Evolutionary conservation across 2,329 filamentous ascomycete species (phyloP), one percentile per base, ranked within the genome.

Genomic region (Penicillium sp.): DNA sequence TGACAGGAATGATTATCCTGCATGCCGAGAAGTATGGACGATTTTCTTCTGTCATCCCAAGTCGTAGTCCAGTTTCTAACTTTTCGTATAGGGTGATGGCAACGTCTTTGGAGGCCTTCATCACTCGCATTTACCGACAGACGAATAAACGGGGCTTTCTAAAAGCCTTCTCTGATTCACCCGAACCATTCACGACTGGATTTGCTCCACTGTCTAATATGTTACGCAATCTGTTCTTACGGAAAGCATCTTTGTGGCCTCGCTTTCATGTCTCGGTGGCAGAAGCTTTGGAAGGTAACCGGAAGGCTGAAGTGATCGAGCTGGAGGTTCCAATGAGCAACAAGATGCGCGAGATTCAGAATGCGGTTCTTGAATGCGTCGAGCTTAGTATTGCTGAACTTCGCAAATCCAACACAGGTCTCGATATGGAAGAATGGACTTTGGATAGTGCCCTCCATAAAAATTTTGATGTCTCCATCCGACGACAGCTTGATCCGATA

Each of bases 401-500:
- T 38, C 94, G 91, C 66, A 97, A 95, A 71, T 81, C 83, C 13
- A 97, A 96, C 62, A 80, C 83, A 1, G 90, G 90, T 2, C 75
- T 98, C 5, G 91, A 97, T 58, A 90, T 97, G 83, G 90, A 94
- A 50, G 90, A 96, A 62, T 97, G 91, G 91, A 96, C 89, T 43
- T 76, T 95, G 13, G 91, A 97, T 67, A 96, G 88, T 63, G 91
- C 91, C 33, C 72, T 97, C 51, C 86, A 96, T 56, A 88, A 86
- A 63, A 95, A 90, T 61, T 98, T 98, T 66, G 93, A 97, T 66
- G 76, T 87, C 51, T 85, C 90, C 47, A 83, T 98, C 43, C 81
- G 91, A 52, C 81, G 90, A 49, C 93, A 98, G 67, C 75, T 98
- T 13, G 90, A 97, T 63, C 90, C 91, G 4, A 90, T 97, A 49